A percentile compares a stretch with the other conserved stretches of the same genome.
These are phyloP conservation scores for Coniochaeta pulveracea DNA, from an alignment of 2,329 filamentous ascomycete species.

Conservation along the genomic window DNA sequence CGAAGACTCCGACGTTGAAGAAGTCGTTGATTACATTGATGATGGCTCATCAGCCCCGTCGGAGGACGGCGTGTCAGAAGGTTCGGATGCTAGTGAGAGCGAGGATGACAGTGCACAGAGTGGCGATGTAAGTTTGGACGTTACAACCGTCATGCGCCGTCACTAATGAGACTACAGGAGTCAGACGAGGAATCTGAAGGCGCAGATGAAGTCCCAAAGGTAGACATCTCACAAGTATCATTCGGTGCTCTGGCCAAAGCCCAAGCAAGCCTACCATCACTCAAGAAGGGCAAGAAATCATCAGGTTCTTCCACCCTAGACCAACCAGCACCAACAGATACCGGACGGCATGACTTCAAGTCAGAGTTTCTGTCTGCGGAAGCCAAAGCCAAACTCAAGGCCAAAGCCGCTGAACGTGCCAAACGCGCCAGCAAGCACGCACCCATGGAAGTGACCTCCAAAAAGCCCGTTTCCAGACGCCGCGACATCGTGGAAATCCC, in stretches of 20 bases:
- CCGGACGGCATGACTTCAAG: slow-evolving; percentile 4
- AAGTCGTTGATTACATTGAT: slow-evolving; percentile 7
- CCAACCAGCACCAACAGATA: slow-evolving; percentile 28
- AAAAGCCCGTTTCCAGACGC: slow-evolving; percentile 70
- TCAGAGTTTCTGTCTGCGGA: not conserved
- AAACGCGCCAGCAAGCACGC: slow-evolving; percentile 70
- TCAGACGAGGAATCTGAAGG: slow-evolving; percentile 19
- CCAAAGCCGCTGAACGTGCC: slow-evolving; percentile 19
- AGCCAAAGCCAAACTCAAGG: slow-evolving; percentile 15
- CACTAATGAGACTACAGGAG: slow-evolving; percentile 14
- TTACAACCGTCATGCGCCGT: too few species aligned
- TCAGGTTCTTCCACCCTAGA: slow-evolving; percentile 2
- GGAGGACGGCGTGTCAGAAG: not conserved
- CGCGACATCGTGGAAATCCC: slow-evolving; percentile 56
- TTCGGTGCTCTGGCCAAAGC: slow-evolving; percentile 88
- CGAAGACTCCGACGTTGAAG: slow-evolving; percentile 17
- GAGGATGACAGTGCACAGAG: not conserved
- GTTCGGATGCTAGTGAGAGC: not conserved
- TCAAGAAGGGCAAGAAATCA: slow-evolving; percentile 25
- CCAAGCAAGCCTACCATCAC: slow-evolving; percentile 51
- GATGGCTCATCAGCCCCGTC: not conserved
- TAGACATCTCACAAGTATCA: slow-evolving; percentile 53
- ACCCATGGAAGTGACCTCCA: slow-evolving; percentile 71
- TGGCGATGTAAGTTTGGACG: not conserved
- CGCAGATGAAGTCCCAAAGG: slow-evolving; percentile 22